These are phyloP conservation scores for Cladosporium colombiae DNA, from an alignment of 2,329 filamentous ascomycete genomes.

Conservation along the genomic window DNA sequence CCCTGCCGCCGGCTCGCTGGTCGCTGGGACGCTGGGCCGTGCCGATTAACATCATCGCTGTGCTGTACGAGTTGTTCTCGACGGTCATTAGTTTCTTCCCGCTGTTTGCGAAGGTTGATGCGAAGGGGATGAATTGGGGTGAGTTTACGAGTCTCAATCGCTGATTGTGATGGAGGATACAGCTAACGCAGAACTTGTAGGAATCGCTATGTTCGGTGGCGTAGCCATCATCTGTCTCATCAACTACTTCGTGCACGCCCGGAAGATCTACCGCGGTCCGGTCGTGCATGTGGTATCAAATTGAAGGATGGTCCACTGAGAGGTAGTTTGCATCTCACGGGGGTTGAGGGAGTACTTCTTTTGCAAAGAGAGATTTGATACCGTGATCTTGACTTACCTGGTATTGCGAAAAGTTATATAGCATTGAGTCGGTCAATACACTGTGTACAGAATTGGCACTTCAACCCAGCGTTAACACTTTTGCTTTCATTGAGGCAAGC, in stretches of 20 bases:
- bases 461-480: background rate
- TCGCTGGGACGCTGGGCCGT: slow-evolving; percentile 26
- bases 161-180: slow-evolving; percentile 21
- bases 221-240: slow-evolving; percentile 25
- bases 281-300: slow-evolving; percentile 21
- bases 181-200: slow-evolving; percentile 21
- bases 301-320: background rate
- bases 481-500: background rate
- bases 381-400: background rate
- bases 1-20: slow-evolving; percentile 30
- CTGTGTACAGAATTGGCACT: background rate
- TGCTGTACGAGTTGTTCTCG: slow-evolving; percentile 27
- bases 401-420: background rate
- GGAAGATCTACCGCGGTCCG: slow-evolving; percentile 25
- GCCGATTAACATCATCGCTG: slow-evolving; percentile 29
- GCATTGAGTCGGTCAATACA: no score
- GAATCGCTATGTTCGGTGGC: slow-evolving; percentile 27
- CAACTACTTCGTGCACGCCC: slow-evolving; percentile 25
- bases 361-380: background rate
- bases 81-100: slow-evolving; percentile 33
- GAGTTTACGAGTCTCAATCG: background rate
- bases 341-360: background rate
- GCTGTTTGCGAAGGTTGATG: slow-evolving; percentile 26
- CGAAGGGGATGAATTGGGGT: slow-evolving; percentile 32
- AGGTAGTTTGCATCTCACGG: background rate